Percentiles rank a stretch among this genome's conserved stretches.
Conservation (phyloP, 2,329 filamentous ascomycete genomes). For the Cercospora canescens region DNA sequence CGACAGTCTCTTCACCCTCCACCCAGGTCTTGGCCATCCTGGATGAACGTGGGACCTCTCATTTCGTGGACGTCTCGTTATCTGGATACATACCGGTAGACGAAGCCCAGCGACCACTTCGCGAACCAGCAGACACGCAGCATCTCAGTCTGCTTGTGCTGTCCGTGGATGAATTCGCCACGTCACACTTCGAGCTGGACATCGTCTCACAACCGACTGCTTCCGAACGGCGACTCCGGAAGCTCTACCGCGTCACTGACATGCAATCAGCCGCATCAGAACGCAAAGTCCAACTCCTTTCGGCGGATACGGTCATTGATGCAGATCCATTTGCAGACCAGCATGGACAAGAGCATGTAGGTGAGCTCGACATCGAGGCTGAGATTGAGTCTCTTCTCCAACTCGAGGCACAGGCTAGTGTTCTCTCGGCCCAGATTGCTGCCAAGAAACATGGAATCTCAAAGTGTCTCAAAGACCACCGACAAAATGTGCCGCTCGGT, state of each 20-base stretch:
- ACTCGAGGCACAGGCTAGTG: constrained; percentile 31
- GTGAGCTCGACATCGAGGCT: constrained; percentile 34
- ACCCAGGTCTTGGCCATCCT: constrained; percentile 19
- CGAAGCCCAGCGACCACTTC: constrained; percentile 1
- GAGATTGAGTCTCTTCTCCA: constrained; percentile 43
- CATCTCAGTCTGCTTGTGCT: constrained; percentile 14
- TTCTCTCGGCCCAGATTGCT: constrained; percentile 28
- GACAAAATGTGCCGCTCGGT: constrained; percentile 39
- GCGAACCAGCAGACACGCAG: constrained; percentile 10
- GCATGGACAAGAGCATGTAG: constrained; percentile 15
- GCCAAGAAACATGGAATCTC: constrained; percentile 38
- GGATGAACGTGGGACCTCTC: constrained; percentile 16
- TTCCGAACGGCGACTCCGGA: constrained; percentile 7
- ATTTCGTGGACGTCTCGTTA: constrained; percentile 17
- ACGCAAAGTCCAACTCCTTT: constrained; percentile 7
- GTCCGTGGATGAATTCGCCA: constrained; percentile 8
- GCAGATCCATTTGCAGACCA: constrained; percentile 14
- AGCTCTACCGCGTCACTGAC: constrained; percentile 14
- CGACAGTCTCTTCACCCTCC: constrained; percentile 33
- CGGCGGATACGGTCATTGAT: constrained; percentile 11
- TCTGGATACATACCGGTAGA: constrained; percentile 14
- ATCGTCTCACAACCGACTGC: constrained; percentile 13
- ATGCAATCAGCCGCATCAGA: constrained; percentile 10
- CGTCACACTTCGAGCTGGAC: constrained; percentile 14
- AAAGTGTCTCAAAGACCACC: constrained; percentile 39